These are phyloP conservation scores for Castanea crenata DNA, from an alignment of 306 rosid species.

Conservation along the genomic window DNA sequence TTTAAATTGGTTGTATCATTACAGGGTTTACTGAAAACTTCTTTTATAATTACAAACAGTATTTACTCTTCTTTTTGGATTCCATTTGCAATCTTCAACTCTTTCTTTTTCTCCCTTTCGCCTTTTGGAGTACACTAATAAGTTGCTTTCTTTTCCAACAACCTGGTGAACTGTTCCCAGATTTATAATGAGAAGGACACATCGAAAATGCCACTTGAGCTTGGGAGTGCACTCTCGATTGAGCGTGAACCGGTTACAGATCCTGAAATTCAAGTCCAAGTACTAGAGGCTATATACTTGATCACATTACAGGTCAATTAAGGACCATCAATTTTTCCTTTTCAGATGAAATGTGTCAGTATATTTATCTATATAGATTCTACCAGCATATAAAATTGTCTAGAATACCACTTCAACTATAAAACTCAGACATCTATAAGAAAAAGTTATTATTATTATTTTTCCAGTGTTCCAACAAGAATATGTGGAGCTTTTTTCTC, in stretches of 20 bases:
- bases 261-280: slow-evolving; percentile 79
- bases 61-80: background rate
- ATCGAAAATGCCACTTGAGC: slow-evolving; percentile 90
- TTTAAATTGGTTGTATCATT: background rate
- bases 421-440: background rate
- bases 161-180: slow-evolving; percentile 36
- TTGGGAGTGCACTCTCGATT: slow-evolving; percentile 80
- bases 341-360: background rate
- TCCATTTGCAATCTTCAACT: background rate
- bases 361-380: background rate
- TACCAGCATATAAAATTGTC: background rate
- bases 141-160: slow-evolving; percentile 17
- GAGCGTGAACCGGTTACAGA: slow-evolving; percentile 80
- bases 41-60: background rate
- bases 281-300: slow-evolving; percentile 87
- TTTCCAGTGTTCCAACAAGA: background rate
- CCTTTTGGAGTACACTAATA: background rate
- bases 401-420: background rate
- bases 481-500: background rate
- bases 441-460: background rate
- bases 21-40: background rate
- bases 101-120: background rate
- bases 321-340: background rate
- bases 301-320: slow-evolving; percentile 66
- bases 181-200: slow-evolving; percentile 74